A percentile compares a stretch with the other conserved stretches of the same genome.
phyloP scores from a whole-genome alignment of 2,329 filamentous ascomycete species.

The Colletotrichum salicis region DNA sequence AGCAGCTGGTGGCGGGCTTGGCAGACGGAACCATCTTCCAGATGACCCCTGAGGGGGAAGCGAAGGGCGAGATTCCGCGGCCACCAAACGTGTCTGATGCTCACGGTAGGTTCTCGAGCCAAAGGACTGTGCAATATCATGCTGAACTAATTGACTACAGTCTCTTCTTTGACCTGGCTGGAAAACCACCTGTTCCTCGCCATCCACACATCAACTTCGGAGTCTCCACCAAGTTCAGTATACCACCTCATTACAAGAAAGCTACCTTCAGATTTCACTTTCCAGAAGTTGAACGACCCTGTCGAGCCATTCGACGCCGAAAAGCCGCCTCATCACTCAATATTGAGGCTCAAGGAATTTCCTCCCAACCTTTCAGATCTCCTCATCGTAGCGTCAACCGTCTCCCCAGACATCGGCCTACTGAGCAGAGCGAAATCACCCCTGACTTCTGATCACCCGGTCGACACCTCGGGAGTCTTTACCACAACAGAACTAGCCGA shows the following conservation, averaged over 20 bases:
- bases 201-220: slow-evolving; percentile 76
- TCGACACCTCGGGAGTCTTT: slow-evolving; percentile 75
- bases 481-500: slow-evolving; percentile 77
- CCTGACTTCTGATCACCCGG: slow-evolving; percentile 69
- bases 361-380: slow-evolving; percentile 83
- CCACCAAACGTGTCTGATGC: slow-evolving; percentile 75
- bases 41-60: slow-evolving; percentile 82
- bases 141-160: slow-evolving; percentile 53
- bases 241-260: slow-evolving; percentile 84
- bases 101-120: slow-evolving; percentile 66
- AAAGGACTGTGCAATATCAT: slow-evolving; percentile 33
- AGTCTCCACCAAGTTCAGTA: slow-evolving; percentile 70
- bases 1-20: slow-evolving; percentile 89
- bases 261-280: slow-evolving; percentile 69
- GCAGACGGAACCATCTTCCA: slow-evolving; percentile 83
- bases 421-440: slow-evolving; percentile 78
- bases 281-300: slow-evolving; percentile 80
- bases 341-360: slow-evolving; percentile 82
- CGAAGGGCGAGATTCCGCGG: slow-evolving; percentile 81
- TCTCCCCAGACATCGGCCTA: slow-evolving; percentile 81
- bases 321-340: slow-evolving; percentile 78
- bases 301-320: slow-evolving; percentile 76
- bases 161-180: slow-evolving; percentile 87
- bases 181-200: slow-evolving; percentile 87
- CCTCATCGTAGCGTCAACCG: slow-evolving; percentile 84